These are phyloP conservation scores for Circinella minor DNA, from an alignment of 371 early-diverging fungal genomes.

Conservation along the genomic window DNA sequence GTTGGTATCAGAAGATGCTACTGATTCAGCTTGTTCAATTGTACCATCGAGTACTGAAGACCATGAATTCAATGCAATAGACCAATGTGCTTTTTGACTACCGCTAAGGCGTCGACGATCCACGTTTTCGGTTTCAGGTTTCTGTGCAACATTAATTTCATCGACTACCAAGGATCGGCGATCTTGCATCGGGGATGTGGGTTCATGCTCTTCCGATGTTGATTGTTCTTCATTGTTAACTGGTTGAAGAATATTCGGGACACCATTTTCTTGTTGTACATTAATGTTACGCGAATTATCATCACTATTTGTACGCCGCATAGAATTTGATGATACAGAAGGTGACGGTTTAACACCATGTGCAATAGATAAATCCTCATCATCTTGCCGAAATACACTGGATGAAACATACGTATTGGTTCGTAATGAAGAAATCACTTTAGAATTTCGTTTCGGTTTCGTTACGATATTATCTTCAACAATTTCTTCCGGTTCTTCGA, in stretches of 20 bases:
- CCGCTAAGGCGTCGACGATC: slow-evolving; percentile 37
- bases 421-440: slow-evolving; percentile 35
- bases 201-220: background rate
- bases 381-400: slow-evolving; percentile 39
- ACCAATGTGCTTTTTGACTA: slow-evolving; percentile 52
- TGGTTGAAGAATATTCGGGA: no score
- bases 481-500: background rate
- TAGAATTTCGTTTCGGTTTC: slow-evolving; percentile 27
- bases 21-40: background rate
- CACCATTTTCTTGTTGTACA: no score
- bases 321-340: slow-evolving; percentile 2
- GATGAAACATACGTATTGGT: slow-evolving; percentile 43
- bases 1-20: background rate
- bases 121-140: slow-evolving; percentile 3
- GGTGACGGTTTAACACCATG: slow-evolving; percentile 3
- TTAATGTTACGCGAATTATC: background rate
- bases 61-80: slow-evolving; percentile 47
- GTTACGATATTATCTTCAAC: background rate
- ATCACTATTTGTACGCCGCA: background rate
- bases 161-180: background rate
- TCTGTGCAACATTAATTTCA: slow-evolving; percentile 4
- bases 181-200: background rate
- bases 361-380: background rate
- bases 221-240: background rate
- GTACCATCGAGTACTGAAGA: slow-evolving; percentile 23